A percentile compares a stretch with the other conserved stretches of the same genome.
Evolutionary conservation across 345 rosid species (phyloP).

Genomic region (Rhodamnia rubescens): DNA sequence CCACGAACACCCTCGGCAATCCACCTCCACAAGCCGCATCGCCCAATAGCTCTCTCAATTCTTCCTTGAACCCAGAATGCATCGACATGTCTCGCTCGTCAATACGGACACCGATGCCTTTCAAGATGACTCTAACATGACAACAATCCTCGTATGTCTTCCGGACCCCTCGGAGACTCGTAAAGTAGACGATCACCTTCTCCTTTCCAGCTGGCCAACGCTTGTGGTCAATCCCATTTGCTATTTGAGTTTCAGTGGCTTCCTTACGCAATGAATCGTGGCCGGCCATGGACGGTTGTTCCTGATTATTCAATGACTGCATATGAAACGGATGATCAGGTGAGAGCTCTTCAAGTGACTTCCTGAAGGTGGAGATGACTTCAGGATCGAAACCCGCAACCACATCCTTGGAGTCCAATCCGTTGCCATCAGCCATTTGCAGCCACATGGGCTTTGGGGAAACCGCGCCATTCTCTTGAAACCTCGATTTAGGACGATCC

Average conservation of each 20-base stretch:
- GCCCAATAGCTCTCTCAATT: slow-evolving; percentile 45
- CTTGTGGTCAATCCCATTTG: slow-evolving; percentile 1
- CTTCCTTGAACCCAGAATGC: slow-evolving; percentile 82
- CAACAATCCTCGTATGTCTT: slow-evolving; percentile 86
- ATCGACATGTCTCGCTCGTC: slow-evolving; percentile 90
- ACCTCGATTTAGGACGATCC: slow-evolving; percentile 23
- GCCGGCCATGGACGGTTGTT: neutral
- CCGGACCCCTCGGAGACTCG: slow-evolving; percentile 77
- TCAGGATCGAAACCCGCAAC: slow-evolving; percentile 49
- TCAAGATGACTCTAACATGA: slow-evolving; percentile 45
- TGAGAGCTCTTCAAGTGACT: slow-evolving; percentile 45
- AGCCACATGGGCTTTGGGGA: slow-evolving; percentile 37
- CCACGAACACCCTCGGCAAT: slow-evolving; percentile 67
- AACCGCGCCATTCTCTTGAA: slow-evolving; percentile 7
- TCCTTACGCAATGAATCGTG: neutral
- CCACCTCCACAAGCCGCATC: slow-evolving; percentile 25
- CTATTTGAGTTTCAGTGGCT: slow-evolving; percentile 4
- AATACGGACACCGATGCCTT: slow-evolving; percentile 39
- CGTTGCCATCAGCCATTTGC: slow-evolving; percentile 32
- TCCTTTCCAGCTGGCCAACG: slow-evolving; percentile 10
- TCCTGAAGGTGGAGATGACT: slow-evolving; percentile 46
- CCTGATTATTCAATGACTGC: slow-evolving; percentile 11
- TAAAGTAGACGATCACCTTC: slow-evolving; percentile 57
- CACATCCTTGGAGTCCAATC: slow-evolving; percentile 3
- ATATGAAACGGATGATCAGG: slow-evolving; percentile 49